A percentile compares a stretch with the other conserved stretches of the same genome.
Evolutionary conservation across 345 rosid species (phyloP).

Genomic region (Syzygium jambos): DNA sequence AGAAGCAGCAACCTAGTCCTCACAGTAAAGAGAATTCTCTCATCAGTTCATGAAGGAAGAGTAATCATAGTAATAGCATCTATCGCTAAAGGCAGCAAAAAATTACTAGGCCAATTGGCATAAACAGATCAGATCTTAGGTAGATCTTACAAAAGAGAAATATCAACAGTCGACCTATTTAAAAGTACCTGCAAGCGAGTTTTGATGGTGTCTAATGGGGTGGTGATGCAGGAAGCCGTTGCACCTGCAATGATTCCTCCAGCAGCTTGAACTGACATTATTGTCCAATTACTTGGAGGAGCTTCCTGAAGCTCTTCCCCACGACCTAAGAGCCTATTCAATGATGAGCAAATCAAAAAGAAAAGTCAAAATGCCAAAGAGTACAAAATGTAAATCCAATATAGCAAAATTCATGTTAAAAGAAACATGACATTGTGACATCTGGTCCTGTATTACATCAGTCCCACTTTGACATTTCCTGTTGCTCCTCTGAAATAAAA

Average conservation of each 20-base stretch:
- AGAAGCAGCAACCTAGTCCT: background rate
- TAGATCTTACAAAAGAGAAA: background rate
- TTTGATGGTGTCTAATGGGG: conserved; percentile 94
- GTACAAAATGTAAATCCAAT: background rate
- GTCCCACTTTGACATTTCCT: background rate
- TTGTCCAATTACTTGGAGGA: conserved; percentile 40
- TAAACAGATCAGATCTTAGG: background rate
- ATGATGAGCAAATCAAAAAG: background rate
- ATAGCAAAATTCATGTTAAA: background rate
- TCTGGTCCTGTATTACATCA: background rate
- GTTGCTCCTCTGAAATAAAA: background rate
- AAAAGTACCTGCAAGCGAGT: conserved; percentile 83
- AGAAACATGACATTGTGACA: background rate
- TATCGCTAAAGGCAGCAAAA: background rate
- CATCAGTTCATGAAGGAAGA: background rate
- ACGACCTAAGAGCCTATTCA: conserved; percentile 58
- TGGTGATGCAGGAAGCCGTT: conserved; percentile 85
- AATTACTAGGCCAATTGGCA: background rate
- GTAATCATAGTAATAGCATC: background rate
- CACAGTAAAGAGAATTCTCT: background rate
- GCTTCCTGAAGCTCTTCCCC: conserved; percentile 32
- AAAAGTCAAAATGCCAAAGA: background rate
- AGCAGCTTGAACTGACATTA: conserved; percentile 72
- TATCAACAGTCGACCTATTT: background rate
- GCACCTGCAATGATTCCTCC: conserved; percentile 98